Evolutionary conservation across 1,139 yeast genomes (phyloP), one percentile per base, ranked within the genome.

Genomic region (Yarrowia galli): DNA sequence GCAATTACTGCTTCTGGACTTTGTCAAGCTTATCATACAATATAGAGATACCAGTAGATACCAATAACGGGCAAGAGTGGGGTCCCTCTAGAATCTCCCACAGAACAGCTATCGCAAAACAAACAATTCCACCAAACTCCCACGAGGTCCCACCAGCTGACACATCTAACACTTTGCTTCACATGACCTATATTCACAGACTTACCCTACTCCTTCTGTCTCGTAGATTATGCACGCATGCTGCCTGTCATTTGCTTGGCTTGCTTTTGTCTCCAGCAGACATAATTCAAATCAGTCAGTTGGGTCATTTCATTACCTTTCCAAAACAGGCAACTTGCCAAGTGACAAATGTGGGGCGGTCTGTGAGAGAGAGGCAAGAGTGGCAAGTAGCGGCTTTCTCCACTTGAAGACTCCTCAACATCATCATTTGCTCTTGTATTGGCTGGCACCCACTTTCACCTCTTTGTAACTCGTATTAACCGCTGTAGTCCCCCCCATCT

Each of bases 211-310:
- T 28, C 56, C 12, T n/a, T 32, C 40, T n/a, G 20, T 16, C 45
- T 22, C 45, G 60, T 53, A 53, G 60, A 53, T 53, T 22, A 53
- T 53, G 60, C 60, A 53, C 60, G 60, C 45, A 16, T 36, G 60
- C 60, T 36, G 60, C 60, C 60, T 38, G 35, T n/a, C 32, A 10
- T 53, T 28, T 32, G 60, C 60, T 53, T 53, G 60, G 60, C 60
- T 53, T 51, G 45, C 60, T 36, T 53, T 38, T 22, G 20, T 16
- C n/a, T n/a, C 42, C 32, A 22, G 20, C 18, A 16, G 20, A 9
- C n/a, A n/a, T 28, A 46, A 46, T 4, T 8, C 35, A 43, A 20
- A 22, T 25, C 7, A 3, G 1, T 25, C 7, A 3, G 1, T 23
- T 25, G 18, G 25, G 40, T 28, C 42, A n/a, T n/a, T n/a, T n/a